Evolutionary conservation across 1,139 yeast genomes (phyloP).

Genomic region (Kurtzmaniella quercitrusa): DNA sequence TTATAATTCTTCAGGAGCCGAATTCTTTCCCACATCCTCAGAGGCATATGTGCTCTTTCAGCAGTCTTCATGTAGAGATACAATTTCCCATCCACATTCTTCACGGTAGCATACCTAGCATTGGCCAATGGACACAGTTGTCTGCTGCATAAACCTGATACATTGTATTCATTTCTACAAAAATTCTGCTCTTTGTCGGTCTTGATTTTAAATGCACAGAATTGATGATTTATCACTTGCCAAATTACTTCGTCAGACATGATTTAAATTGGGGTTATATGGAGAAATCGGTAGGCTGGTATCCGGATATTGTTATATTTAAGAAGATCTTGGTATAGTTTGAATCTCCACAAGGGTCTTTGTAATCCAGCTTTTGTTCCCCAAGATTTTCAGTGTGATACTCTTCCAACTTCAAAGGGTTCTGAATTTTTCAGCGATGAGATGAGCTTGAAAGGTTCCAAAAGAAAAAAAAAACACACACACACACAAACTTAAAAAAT

Average conservation of each 20-base stretch:
- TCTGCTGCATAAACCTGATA: conserved; percentile 85
- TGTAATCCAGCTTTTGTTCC: neutral
- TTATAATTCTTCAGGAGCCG: conserved; percentile 83
- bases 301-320: neutral
- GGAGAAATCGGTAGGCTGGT: neutral
- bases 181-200: conserved; percentile 78
- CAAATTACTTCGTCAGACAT: conserved; percentile 70
- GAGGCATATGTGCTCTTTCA: conserved; percentile 94
- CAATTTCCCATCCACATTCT: conserved; percentile 80
- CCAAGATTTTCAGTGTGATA: neutral
- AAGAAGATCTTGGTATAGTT: neutral
- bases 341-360: neutral
- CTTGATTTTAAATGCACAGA: conserved; percentile 82
- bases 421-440: conserved; percentile 1
- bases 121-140: conserved; percentile 96
- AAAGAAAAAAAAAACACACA: neutral
- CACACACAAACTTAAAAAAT: too few relatives aligned
- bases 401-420: neutral
- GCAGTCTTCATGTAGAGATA: conserved; percentile 96
- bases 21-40: conserved; percentile 91
- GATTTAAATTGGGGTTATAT: neutral
- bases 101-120: conserved; percentile 92
- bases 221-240: conserved; percentile 87
- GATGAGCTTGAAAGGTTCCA: neutral
- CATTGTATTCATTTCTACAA: conserved; percentile 86